These are phyloP conservation scores for Thermothelomyces thermophilus DNA, from an alignment of 2,329 filamentous ascomycete species.

Conservation along the genomic window DNA sequence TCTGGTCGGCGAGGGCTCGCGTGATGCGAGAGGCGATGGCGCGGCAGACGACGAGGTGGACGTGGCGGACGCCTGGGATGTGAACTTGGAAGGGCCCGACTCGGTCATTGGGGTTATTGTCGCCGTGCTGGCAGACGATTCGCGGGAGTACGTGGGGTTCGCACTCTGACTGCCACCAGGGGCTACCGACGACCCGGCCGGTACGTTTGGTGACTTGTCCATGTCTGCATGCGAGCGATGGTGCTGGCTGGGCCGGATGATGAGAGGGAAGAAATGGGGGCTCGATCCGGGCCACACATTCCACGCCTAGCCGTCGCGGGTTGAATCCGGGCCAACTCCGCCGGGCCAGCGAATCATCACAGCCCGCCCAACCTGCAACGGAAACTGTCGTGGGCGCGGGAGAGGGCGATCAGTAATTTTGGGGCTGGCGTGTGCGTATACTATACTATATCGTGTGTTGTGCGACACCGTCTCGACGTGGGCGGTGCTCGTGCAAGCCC, in stretches of 20 bases:
- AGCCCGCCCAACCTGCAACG: conserved; percentile 14
- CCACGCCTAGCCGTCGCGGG: conserved; percentile 23
- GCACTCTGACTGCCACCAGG: conserved; percentile 14
- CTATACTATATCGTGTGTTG: not conserved
- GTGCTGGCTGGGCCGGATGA: conserved; percentile 11
- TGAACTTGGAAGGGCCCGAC: conserved; percentile 21
- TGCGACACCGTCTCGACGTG: conserved; percentile 7
- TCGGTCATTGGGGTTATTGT: conserved; percentile 26
- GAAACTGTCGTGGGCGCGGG: conserved; percentile 7
- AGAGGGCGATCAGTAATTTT: not conserved
- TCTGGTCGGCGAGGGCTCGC: conserved; percentile 44
- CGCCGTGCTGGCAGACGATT: conserved; percentile 24
- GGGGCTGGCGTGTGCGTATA: not conserved
- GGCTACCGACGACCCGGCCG: conserved; percentile 25
- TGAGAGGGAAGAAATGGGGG: conserved; percentile 24
- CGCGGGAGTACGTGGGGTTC: conserved; percentile 26
- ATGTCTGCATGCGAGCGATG: conserved; percentile 27
- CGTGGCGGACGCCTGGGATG: conserved; percentile 21
- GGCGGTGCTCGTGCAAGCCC: not conserved
- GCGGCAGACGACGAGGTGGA: conserved; percentile 28
- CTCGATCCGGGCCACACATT: conserved; percentile 24
- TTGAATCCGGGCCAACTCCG: conserved; percentile 13
- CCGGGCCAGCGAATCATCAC: conserved; percentile 20
- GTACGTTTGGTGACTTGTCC: conserved; percentile 31
- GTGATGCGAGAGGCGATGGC: conserved; percentile 31